Conservation (phyloP, 371 early-diverging fungal species). For the Fennellomyces sp. region DNA sequence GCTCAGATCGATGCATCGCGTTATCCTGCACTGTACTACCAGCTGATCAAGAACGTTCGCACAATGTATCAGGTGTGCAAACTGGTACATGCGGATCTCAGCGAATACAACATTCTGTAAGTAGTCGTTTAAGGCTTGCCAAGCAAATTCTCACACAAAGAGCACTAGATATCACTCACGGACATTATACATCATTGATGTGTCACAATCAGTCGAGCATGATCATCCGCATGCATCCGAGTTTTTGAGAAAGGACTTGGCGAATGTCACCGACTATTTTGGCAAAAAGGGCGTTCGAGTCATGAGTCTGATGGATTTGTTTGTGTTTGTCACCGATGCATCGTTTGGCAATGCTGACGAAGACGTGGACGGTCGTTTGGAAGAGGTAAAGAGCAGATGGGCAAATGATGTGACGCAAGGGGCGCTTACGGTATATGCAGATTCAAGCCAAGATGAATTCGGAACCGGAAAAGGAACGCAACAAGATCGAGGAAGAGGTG, state of each 20-base stretch:
- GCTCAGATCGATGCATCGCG: conserved; percentile 75
- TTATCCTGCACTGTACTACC: conserved; percentile 83
- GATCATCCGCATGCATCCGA: conserved; percentile 99
- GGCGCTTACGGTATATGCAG: conserved; percentile 7
- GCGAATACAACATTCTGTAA: conserved; percentile 98
- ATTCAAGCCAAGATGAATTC: conserved; percentile 41
- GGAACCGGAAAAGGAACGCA: conserved; percentile 34
- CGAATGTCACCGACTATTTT: conserved; percentile 97
- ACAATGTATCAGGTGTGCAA: conserved; percentile 95
- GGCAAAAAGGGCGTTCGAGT: conserved; percentile 78
- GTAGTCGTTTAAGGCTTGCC: conserved; percentile 10
- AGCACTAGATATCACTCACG: conserved; percentile 73
- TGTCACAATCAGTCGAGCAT: conserved; percentile 99
- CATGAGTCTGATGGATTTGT: conserved; percentile 86
- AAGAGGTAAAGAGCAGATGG: conserved; percentile 38
- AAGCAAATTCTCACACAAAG: neutral
- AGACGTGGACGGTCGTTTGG: conserved; percentile 70
- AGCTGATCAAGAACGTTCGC: conserved; percentile 89
- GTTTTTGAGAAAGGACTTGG: conserved; percentile 96
- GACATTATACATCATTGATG: conserved; percentile 95
- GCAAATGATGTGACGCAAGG: neutral
- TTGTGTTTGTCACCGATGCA: conserved; percentile 86
- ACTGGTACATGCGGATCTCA: conserved; percentile 99
- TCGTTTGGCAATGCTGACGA: conserved; percentile 62
- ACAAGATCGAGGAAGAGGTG: conserved; percentile 84